phyloP scores from a whole-genome alignment of 202 grass and related monocot genomes.

The Cymbopogon flexuosus region DNA sequence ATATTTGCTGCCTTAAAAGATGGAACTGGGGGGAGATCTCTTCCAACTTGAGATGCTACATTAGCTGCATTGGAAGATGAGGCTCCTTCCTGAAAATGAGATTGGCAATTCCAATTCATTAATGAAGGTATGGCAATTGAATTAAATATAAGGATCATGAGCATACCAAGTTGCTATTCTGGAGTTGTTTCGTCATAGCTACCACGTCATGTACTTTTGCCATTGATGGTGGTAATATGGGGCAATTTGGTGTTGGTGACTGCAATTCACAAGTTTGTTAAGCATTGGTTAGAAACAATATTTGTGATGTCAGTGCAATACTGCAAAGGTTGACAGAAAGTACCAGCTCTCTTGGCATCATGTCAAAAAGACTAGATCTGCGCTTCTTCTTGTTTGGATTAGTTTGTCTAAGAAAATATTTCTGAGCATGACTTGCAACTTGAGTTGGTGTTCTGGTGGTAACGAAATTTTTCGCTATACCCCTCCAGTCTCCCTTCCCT shows the following conservation, averaged over 20 bases:
- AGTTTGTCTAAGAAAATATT: conserved; percentile 56
- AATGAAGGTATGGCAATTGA: not conserved
- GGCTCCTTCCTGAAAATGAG: conserved; percentile 42
- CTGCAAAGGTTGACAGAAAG: conserved; percentile 18
- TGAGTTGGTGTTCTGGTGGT: conserved; percentile 60
- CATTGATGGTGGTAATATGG: conserved; percentile 39
- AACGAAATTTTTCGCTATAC: conserved; percentile 55
- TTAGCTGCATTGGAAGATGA: conserved; percentile 40
- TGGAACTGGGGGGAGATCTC: conserved; percentile 39
- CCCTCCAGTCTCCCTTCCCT: conserved; percentile 62
- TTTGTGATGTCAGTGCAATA: conserved; percentile 20
- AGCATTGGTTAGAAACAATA: conserved; percentile 19
- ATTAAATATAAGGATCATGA: conserved; percentile 19
- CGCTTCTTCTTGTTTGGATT: conserved; percentile 70
- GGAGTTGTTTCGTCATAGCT: conserved; percentile 48
- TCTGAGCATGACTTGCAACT: conserved; percentile 65
- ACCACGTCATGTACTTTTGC: conserved; percentile 48
- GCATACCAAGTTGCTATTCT: conserved; percentile 50
- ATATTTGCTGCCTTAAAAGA: conserved; percentile 29
- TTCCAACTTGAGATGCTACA: conserved; percentile 33
- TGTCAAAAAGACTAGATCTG: conserved; percentile 57
- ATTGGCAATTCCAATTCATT: conserved; percentile 20
- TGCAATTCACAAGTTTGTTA: conserved; percentile 34
- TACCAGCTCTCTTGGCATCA: conserved; percentile 47
- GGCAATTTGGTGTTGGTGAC: conserved; percentile 40